These are phyloP conservation scores for Exophiala dermatitidis DNA, from an alignment of 2,329 filamentous ascomycete species.

Conservation along the genomic window DNA sequence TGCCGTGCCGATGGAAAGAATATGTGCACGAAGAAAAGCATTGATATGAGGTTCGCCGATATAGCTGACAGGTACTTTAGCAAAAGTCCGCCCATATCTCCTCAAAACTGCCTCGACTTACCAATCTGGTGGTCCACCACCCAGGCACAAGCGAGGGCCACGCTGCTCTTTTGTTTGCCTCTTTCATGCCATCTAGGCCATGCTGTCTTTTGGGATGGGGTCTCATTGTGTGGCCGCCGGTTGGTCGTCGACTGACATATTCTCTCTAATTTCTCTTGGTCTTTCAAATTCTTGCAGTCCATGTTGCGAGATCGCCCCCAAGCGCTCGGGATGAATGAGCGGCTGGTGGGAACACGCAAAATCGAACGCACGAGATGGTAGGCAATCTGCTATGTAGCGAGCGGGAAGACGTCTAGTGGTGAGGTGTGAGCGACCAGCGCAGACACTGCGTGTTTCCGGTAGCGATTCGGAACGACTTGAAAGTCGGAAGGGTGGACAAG, in stretches of 20 bases:
- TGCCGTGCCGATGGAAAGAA: constrained; percentile 72
- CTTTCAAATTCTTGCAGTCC: constrained; percentile 3
- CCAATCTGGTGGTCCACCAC: constrained; percentile 29
- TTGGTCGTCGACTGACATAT: constrained; percentile 1
- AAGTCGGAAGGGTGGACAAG: constrained; percentile 4
- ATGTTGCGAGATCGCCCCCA: constrained; percentile 3
- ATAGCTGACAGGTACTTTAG: constrained; percentile 51
- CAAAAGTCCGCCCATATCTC: not conserved
- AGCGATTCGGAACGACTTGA: not conserved
- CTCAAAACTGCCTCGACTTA: constrained; percentile 11
- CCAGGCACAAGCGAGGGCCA: constrained; percentile 25
- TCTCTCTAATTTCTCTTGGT: constrained; percentile 21
- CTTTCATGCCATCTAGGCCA: constrained; percentile 25
- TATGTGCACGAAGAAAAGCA: constrained; percentile 73
- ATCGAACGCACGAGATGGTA: not conserved
- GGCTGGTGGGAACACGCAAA: not conserved
- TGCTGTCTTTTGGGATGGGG: constrained; percentile 27
- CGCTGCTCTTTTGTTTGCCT: constrained; percentile 26
- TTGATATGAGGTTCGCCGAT: constrained; percentile 74
- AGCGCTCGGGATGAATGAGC: not conserved
- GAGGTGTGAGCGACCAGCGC: constrained; percentile 19
- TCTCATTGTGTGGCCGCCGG: constrained; percentile 20
- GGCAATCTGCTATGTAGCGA: not conserved
- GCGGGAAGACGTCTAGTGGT: not conserved
- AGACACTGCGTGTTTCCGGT: constrained; percentile 9